Conservation (phyloP, 2,329 filamentous ascomycete genomes). For the Aspergillus amoenus region DNA sequence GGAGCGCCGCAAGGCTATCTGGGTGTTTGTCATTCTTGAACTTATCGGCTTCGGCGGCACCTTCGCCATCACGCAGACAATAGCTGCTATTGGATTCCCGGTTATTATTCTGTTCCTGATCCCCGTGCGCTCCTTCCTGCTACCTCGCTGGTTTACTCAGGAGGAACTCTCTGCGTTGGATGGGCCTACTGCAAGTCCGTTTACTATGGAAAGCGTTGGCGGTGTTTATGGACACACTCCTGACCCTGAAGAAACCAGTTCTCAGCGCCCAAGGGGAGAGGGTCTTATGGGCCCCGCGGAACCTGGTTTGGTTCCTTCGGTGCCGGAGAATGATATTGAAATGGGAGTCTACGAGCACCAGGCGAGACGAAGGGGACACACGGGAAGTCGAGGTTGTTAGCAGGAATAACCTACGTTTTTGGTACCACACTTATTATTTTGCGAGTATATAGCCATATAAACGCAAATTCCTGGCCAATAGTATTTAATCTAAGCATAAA, state of each 20-base stretch:
- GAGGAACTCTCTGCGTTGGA: conserved; percentile 66
- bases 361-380: conserved; percentile 30
- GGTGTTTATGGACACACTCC: conserved; percentile 55
- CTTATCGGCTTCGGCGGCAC: conserved; percentile 72
- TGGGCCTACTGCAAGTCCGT: conserved; percentile 70
- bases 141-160: conserved; percentile 61
- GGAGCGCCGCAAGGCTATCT: conserved; percentile 64
- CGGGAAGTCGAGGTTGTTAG: conserved; percentile 18
- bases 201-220: conserved; percentile 74
- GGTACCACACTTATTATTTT: not conserved
- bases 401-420: not conserved
- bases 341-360: conserved; percentile 41
- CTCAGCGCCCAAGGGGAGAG: conserved; percentile 11
- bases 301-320: conserved; percentile 19
- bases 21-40: conserved; percentile 69
- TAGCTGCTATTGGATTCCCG: conserved; percentile 79
- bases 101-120: conserved; percentile 70
- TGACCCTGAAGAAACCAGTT: conserved; percentile 7
- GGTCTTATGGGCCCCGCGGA: conserved; percentile 20
- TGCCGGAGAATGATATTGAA: conserved; percentile 41
- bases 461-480: not conserved
- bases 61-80: conserved; percentile 79
- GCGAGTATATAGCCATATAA: not conserved
- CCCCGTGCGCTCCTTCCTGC: conserved; percentile 62
- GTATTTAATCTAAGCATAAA: too few relatives aligned